Evolutionary conservation across 257 asterid genomes (phyloP).

Genomic region (Nicotiana benthamiana): DNA sequence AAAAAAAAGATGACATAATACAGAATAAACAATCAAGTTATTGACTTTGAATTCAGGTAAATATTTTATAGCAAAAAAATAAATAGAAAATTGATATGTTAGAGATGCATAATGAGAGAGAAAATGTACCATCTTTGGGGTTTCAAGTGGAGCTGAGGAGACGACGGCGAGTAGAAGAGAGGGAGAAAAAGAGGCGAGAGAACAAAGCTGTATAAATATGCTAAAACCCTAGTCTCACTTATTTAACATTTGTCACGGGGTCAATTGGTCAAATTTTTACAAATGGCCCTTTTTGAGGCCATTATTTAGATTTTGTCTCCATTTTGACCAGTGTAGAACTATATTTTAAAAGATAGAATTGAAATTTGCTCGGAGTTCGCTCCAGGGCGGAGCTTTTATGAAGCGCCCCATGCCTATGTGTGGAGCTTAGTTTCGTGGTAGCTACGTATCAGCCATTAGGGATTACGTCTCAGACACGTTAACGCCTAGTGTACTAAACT

Average conservation of each 20-base stretch:
- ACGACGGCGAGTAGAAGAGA: neutral
- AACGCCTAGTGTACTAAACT: too few species aligned
- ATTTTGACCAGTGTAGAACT: too few species aligned
- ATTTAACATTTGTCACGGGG: neutral
- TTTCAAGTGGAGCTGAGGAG: neutral
- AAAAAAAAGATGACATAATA: neutral
- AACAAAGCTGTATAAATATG: neutral
- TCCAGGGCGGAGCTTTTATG: too few species aligned
- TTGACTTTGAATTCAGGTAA: neutral
- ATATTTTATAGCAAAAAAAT: neutral
- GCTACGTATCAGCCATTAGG: too few species aligned
- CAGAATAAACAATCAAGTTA: neutral
- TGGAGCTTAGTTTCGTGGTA: too few species aligned
- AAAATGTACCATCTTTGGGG: neutral
- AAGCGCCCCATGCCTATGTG: too few species aligned
- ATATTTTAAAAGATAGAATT: too few species aligned
- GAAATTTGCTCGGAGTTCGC: too few species aligned
- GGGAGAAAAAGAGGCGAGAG: neutral
- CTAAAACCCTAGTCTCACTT: neutral
- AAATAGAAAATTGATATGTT: neutral
- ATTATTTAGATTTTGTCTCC: too few species aligned
- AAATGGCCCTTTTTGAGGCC: too few species aligned
- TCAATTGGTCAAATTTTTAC: too few species aligned
- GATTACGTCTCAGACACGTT: too few species aligned
- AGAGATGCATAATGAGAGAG: neutral